Evolutionary conservation across 1,284 basidiomycete genomes (phyloP).

Genomic region (Trametes versicolor): DNA sequence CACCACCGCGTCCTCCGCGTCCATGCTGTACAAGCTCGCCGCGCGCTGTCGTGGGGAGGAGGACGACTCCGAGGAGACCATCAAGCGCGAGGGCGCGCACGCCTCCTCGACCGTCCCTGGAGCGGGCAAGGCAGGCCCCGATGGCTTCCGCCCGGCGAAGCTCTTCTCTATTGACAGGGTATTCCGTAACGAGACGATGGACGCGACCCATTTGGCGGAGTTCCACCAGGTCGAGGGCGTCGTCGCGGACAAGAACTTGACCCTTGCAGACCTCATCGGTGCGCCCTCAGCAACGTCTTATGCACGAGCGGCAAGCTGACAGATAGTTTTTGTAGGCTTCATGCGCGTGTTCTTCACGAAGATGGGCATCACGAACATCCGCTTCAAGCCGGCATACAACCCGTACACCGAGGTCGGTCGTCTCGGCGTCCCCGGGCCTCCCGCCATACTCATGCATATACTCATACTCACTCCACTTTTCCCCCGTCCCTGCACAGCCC

Average conservation of each 20-base stretch:
- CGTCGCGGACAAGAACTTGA: slow-evolving; percentile 94
- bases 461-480: slow-evolving; percentile 3
- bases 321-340: slow-evolving; percentile 69
- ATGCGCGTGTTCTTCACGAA: slow-evolving; percentile 99
- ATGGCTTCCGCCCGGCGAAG: slow-evolving; percentile 96
- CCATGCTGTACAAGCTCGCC: slow-evolving; percentile 95
- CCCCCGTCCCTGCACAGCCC: slow-evolving; percentile 64
- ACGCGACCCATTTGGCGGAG: slow-evolving; percentile 99
- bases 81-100: slow-evolving; percentile 42
- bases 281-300: too few species aligned
- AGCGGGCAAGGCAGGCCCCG: slow-evolving; percentile 44
- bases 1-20: slow-evolving; percentile 95
- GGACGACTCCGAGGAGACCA: slow-evolving; percentile 47
- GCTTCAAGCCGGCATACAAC: slow-evolving; percentile 99
- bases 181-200: slow-evolving; percentile 99
- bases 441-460: background rate
- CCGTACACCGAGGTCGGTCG: slow-evolving; percentile 91
- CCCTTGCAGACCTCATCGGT: slow-evolving; percentile 98
- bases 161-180: slow-evolving; percentile 98
- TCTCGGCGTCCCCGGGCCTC: slow-evolving; percentile 7
- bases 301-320: background rate
- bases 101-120: slow-evolving; percentile 34
- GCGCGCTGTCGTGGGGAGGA: slow-evolving; percentile 74
- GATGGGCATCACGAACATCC: slow-evolving; percentile 93
- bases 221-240: slow-evolving; percentile 99